A percentile compares a stretch with the other conserved stretches of the same genome.
phyloP scores from a whole-genome alignment of 768 basidiomycete genomes.

The Leccinellum rugosiceps region DNA sequence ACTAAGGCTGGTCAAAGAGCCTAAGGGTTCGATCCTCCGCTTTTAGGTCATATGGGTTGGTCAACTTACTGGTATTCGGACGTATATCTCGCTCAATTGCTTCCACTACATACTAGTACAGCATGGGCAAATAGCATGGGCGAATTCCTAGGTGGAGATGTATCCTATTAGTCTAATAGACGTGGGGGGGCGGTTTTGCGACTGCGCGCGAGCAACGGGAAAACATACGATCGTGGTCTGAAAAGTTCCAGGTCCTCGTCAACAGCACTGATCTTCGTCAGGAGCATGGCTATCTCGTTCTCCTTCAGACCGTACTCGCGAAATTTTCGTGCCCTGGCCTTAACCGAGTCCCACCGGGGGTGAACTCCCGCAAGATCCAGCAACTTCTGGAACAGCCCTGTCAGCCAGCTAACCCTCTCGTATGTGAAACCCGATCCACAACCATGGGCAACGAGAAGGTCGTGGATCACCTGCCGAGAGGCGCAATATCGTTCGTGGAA shows the following conservation, averaged over 20 bases:
- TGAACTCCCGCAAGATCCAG: constrained; percentile 21
- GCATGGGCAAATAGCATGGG: constrained; percentile 8
- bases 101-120: not conserved
- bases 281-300: constrained; percentile 16
- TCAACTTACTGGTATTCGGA: not conserved
- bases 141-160: constrained; percentile 2
- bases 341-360: constrained; percentile 21
- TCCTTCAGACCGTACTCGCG: constrained; percentile 27
- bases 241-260: constrained; percentile 19
- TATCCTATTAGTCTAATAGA: constrained; percentile 3
- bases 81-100: not conserved
- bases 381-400: constrained; percentile 22
- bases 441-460: constrained; percentile 19
- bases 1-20: not conserved
- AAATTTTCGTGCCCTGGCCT: constrained; percentile 22
- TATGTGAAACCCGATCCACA: constrained; percentile 17
- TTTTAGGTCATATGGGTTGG: not conserved
- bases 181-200: constrained; percentile 10
- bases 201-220: constrained; percentile 2
- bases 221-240: constrained; percentile 5
- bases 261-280: constrained; percentile 20
- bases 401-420: constrained; percentile 25
- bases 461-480: constrained; percentile 22
- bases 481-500: constrained; percentile 24
- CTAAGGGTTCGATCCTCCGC: not conserved